Percentiles rank a stretch among this genome's conserved stretches.
These are phyloP conservation scores for Microsporum canis DNA, from an alignment of 2,329 filamentous ascomycete species.

Conservation along the genomic window DNA sequence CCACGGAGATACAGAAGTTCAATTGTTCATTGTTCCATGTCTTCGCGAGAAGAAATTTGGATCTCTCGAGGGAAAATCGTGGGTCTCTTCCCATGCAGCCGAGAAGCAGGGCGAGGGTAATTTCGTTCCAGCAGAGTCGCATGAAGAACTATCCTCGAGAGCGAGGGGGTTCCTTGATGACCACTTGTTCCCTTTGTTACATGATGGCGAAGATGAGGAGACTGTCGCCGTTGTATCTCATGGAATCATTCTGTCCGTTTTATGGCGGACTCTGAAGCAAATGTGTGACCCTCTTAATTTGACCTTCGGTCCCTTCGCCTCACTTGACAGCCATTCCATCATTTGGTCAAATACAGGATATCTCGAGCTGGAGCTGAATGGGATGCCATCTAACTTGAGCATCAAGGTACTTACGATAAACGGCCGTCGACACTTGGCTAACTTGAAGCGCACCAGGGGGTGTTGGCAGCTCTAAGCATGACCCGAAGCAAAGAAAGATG, in stretches of 20 bases:
- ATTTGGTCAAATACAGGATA: constrained; percentile 58
- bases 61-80: constrained; percentile 27
- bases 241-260: constrained; percentile 62
- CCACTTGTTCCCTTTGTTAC: constrained; percentile 49
- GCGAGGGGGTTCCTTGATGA: constrained; percentile 55
- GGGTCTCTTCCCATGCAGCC: background rate
- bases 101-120: constrained; percentile 11
- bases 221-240: constrained; percentile 65
- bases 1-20: constrained; percentile 6
- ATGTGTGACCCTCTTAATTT: constrained; percentile 42
- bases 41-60: constrained; percentile 34
- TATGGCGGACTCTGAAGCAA: constrained; percentile 53
- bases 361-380: constrained; percentile 35
- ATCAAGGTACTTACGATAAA: constrained; percentile 53
- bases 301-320: constrained; percentile 30
- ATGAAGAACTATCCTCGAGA: constrained; percentile 53
- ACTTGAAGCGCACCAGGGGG: constrained; percentile 67
- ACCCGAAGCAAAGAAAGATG: constrained; percentile 57
- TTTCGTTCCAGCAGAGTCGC: constrained; percentile 45
- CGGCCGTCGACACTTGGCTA: constrained; percentile 56
- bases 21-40: constrained; percentile 14
- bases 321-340: constrained; percentile 33
- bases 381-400: background rate
- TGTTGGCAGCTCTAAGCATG: constrained; percentile 65
- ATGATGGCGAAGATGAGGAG: constrained; percentile 22